Evolutionary conservation across 306 rosid genomes (phyloP), one percentile per base, ranked within the genome.

Genomic region (Gillenia trifoliata): DNA sequence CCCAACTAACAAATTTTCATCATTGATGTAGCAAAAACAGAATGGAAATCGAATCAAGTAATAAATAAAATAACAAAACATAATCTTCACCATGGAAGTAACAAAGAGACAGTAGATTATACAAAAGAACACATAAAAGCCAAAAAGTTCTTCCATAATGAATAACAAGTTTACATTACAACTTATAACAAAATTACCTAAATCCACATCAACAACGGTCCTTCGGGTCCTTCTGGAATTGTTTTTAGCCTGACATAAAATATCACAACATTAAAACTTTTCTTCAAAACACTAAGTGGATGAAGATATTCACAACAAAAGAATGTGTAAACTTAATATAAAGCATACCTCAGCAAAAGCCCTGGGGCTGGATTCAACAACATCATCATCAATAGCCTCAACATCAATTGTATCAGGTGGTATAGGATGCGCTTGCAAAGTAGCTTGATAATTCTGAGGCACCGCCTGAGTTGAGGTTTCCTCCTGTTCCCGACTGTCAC

Each of bases 321-420:
- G 9, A 38, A 3, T 11, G 6, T 5, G 47, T 5, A 56, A 28
- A 68, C 15, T 30, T 12, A 62, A 7, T 26, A 55, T 64, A 71
- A 71, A 63, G 74, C 68, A 68, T 83, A 89, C 99, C 85, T 92
- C 92, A 12, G 90, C 91, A 86, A 94, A 87, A 73, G 97, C 99
- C 76, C 84, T 86, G 3, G 95, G 92, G 20, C 88, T 79, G 55
- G 96, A 89, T 85, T 86, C 94, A 74, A 70, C 19, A 74, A 90
- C 92, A 86, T 93, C 98, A 47, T 91, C 99, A 62, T 94, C 99
- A 73, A 87, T 79, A 81, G 90, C 95, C 74, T 92, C 99, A 71
- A 94, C 89, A 78, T 94, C 96, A 77, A 94, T 90, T 76, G 30
- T 67, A 17, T 84, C 33, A 63, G 88, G 81, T 33, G 81, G 86